phyloP scores from a whole-genome alignment of 129 eudicot species.

The Glebionis coronaria region DNA sequence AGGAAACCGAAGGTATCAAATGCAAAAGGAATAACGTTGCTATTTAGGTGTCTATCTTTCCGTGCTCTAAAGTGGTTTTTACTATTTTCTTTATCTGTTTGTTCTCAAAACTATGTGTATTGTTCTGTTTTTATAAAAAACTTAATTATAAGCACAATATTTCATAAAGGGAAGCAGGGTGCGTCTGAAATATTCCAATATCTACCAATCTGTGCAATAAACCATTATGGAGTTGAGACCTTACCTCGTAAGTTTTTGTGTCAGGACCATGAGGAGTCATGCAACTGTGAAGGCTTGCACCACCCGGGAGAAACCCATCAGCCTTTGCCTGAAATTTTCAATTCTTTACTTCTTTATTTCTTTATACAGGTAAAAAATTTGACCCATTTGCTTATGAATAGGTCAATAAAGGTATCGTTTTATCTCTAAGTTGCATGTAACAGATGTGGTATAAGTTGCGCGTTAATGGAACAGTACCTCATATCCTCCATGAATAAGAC shows the following conservation, averaged over 20 bases:
- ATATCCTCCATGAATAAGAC: slow-evolving; percentile 87
- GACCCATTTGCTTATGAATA: background rate
- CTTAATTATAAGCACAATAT: background rate
- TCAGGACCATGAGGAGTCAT: slow-evolving; percentile 98
- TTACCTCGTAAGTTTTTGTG: slow-evolving; percentile 93
- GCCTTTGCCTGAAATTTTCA: slow-evolving; percentile 76
- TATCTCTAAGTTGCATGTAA: background rate
- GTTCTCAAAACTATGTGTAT: background rate
- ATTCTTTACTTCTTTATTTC: background rate
- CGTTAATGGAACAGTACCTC: slow-evolving; percentile 50
- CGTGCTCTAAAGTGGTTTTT: too few relatives aligned
- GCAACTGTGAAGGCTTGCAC: slow-evolving; percentile 96
- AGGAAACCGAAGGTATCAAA: too few relatives aligned
- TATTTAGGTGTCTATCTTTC: too few relatives aligned
- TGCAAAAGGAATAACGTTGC: too few relatives aligned
- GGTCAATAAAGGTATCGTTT: background rate
- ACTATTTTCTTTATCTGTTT: too few relatives aligned
- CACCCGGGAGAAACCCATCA: slow-evolving; percentile 97
- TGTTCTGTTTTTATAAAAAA: background rate
- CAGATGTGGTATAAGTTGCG: background rate
- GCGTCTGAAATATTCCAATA: background rate
- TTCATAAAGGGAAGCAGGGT: background rate
- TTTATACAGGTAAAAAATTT: too few relatives aligned
- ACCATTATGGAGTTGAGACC: background rate
- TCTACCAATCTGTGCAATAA: slow-evolving; percentile 1